Conservation (phyloP, 257 asterid genomes). For the Knoxia roxburghii region DNA sequence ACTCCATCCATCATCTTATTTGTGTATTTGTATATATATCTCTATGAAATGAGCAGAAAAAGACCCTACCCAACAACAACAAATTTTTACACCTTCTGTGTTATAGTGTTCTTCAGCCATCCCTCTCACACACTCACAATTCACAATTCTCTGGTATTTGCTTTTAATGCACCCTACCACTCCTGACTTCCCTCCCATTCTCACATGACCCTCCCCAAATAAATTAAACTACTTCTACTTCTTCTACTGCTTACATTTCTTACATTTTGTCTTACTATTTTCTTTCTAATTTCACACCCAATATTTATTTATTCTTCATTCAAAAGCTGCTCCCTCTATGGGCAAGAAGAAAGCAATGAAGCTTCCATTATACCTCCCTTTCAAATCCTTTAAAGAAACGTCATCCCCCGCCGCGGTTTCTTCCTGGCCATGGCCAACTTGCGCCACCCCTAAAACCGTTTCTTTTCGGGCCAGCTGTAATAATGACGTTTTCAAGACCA, state of each 20-base stretch:
- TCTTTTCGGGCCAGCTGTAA: constrained; percentile 42
- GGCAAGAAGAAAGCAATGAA: constrained; percentile 34
- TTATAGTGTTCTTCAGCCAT: too few species aligned
- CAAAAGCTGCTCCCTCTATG: background rate
- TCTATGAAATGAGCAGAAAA: too few species aligned
- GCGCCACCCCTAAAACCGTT: constrained; percentile 48
- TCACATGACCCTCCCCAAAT: constrained; percentile 11
- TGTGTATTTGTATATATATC: too few species aligned
- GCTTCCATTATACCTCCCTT: constrained; percentile 49
- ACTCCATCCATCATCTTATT: too few species aligned
- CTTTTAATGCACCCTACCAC: constrained; percentile 27
- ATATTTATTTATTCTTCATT: constrained; percentile 4
- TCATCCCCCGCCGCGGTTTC: constrained; percentile 4
- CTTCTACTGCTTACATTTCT: too few species aligned
- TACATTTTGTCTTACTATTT: too few species aligned
- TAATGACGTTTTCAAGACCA: constrained; percentile 25
- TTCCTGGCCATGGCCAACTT: constrained; percentile 53
- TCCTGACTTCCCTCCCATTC: background rate
- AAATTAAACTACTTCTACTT: too few species aligned
- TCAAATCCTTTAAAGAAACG: constrained; percentile 42
- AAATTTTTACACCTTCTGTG: too few species aligned
- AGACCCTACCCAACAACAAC: too few species aligned
- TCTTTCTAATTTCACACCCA: background rate
- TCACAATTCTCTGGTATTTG: constrained; percentile 11
- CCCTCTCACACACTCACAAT: too few species aligned